Conservation (phyloP, 2,329 filamentous ascomycete species). For the Coleophoma crateriformis region DNA sequence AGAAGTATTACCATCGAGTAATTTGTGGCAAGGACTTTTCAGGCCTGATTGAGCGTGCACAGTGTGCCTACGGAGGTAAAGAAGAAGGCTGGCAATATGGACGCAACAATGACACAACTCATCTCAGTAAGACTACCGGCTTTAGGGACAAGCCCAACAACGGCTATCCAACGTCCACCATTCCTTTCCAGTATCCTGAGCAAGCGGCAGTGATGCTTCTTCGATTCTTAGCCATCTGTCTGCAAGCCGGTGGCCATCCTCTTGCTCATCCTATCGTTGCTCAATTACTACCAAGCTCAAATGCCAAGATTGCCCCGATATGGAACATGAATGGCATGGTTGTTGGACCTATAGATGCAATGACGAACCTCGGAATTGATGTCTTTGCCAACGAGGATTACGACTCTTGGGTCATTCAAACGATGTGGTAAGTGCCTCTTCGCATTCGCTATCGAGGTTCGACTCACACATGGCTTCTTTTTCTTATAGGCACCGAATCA, state of each 20-base stretch:
- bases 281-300: neutral
- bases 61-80: neutral
- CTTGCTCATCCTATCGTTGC: neutral
- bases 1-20: neutral
- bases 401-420: neutral
- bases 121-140: neutral
- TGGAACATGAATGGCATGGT: neutral
- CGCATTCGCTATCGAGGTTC: neutral
- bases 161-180: neutral
- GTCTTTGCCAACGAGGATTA: neutral
- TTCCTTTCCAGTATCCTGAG: neutral
- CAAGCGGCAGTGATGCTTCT: neutral
- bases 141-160: neutral
- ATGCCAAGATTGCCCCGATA: neutral
- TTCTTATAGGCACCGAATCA: neutral
- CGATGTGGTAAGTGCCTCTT: neutral
- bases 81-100: neutral
- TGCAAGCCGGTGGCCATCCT: neutral
- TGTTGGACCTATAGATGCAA: neutral
- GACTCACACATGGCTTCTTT: neutral
- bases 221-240: neutral
- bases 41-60: neutral
- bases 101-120: neutral
- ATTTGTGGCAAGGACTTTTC: neutral
- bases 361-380: neutral